Conservation (phyloP, 257 asterid species). For the Anisodus tanguticus region DNA sequence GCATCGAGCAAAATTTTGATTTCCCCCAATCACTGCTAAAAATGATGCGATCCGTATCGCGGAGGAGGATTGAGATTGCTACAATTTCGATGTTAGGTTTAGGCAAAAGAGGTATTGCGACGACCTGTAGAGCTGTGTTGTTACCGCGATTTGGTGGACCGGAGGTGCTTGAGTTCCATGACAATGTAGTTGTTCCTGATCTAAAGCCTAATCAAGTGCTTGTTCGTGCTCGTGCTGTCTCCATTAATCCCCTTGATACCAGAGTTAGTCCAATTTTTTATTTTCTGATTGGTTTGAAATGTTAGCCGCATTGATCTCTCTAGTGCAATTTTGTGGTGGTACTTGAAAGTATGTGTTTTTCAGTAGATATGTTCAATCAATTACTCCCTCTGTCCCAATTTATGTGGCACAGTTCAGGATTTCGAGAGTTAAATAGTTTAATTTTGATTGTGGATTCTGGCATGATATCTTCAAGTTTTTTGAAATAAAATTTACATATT, state of each 20-base stretch:
- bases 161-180: constrained; percentile 75
- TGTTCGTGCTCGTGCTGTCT: constrained; percentile 94
- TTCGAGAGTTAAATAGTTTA: no score
- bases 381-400: background rate
- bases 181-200: constrained; percentile 75
- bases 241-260: constrained; percentile 92
- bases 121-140: constrained; percentile 84
- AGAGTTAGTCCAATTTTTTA: constrained; percentile 57
- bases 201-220: constrained; percentile 89
- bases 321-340: background rate
- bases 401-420: background rate
- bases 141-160: constrained; percentile 93
- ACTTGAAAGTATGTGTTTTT: background rate
- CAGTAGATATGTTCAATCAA: background rate
- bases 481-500: no score
- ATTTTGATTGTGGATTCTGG: background rate
- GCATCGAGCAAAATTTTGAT: background rate
- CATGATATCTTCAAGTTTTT: no score
- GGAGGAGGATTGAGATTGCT: constrained; percentile 41
- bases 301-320: background rate
- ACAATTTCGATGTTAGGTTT: constrained; percentile 31
- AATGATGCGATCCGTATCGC: constrained; percentile 62
- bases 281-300: background rate
- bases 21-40: background rate
- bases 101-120: constrained; percentile 56